Evolutionary conservation across 2,329 filamentous ascomycete species (phyloP).

Genomic region (Hypomyces rosellus): DNA sequence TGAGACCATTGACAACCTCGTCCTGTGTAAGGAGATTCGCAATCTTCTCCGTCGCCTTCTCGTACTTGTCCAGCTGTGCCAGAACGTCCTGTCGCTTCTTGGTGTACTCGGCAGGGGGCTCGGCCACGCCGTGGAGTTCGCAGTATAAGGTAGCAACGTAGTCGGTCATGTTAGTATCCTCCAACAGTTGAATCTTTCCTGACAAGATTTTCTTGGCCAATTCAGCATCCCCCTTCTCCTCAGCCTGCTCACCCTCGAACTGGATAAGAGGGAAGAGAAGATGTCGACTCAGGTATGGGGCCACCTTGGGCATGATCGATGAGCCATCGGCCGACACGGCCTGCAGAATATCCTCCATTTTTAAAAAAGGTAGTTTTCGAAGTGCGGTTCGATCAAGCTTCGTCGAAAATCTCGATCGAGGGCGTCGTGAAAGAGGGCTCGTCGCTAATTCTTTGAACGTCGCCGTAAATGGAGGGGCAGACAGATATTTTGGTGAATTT

Average conservation of each 20-base stretch:
- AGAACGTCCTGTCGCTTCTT: constrained; percentile 87
- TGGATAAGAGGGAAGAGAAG: constrained; percentile 95
- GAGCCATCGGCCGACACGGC: constrained; percentile 61
- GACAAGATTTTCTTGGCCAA: constrained; percentile 66
- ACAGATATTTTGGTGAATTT: constrained; percentile 34
- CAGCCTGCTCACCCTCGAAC: constrained; percentile 77
- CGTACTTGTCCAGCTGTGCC: constrained; percentile 71
- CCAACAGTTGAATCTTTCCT: constrained; percentile 88
- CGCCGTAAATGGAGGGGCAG: constrained; percentile 32
- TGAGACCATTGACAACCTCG: constrained; percentile 81
- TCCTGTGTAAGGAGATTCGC: constrained; percentile 79
- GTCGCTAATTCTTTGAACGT: constrained; percentile 10
- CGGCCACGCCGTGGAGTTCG: constrained; percentile 74
- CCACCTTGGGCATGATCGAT: constrained; percentile 81
- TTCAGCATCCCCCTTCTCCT: constrained; percentile 58
- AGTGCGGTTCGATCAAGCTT: not conserved
- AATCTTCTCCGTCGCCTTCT: constrained; percentile 85
- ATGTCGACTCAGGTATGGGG: constrained; percentile 89
- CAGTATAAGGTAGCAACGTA: constrained; percentile 90
- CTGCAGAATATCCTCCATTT: constrained; percentile 37
- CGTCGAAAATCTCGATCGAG: not conserved
- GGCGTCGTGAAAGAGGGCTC: constrained; percentile 19
- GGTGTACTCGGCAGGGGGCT: constrained; percentile 76
- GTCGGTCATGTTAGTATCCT: constrained; percentile 98
- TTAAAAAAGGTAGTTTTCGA: not conserved